These are phyloP conservation scores for Candida ipomoeae DNA, from an alignment of 805 yeast species.

Conservation along the genomic window DNA sequence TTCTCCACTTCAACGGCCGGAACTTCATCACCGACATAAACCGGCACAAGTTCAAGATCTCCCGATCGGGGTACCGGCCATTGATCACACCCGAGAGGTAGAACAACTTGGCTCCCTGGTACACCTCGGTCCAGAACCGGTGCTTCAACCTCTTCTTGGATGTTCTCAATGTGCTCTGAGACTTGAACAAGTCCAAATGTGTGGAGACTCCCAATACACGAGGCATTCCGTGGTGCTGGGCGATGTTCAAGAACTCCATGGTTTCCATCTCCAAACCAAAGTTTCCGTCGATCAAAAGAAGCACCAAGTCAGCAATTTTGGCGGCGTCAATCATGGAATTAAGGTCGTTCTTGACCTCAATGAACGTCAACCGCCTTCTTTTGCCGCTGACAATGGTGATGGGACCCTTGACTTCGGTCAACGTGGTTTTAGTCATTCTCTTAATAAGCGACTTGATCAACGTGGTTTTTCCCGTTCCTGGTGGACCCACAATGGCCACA, in stretches of 20 bases:
- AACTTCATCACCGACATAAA: conserved; percentile 97
- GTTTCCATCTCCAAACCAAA: conserved; percentile 99
- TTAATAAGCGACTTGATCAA: conserved; percentile 84
- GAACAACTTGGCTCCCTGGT: conserved; percentile 94
- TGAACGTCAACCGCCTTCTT: conserved; percentile 83
- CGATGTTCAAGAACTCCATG: conserved; percentile 94
- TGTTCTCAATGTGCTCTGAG: conserved; percentile 82
- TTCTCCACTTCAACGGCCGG: conserved; percentile 98
- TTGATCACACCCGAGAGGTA: conserved; percentile 93
- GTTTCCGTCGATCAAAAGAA: conserved; percentile 89
- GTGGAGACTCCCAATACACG: conserved; percentile 93
- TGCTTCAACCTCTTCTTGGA: conserved; percentile 88
- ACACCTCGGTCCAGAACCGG: conserved; percentile 98
- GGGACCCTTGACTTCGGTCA: conserved; percentile 90
- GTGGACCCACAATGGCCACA: conserved; percentile 97
- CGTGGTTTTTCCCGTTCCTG: conserved; percentile 97
- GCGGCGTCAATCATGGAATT: conserved; percentile 96
- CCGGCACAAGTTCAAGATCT: conserved; percentile 83
- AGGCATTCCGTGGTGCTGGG: conserved; percentile 99
- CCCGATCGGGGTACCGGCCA: conserved; percentile 97
- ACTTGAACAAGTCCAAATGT: conserved; percentile 89
- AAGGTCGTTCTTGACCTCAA: conserved; percentile 89
- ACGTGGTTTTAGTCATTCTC: conserved; percentile 80
- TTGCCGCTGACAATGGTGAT: conserved; percentile 95
- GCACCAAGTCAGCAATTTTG: conserved; percentile 88